Percentiles rank a stretch among this genome's conserved stretches.
phyloP scores from a whole-genome alignment of 108 stramenopile genomes.

The Nitzschia inconspicua region DNA sequence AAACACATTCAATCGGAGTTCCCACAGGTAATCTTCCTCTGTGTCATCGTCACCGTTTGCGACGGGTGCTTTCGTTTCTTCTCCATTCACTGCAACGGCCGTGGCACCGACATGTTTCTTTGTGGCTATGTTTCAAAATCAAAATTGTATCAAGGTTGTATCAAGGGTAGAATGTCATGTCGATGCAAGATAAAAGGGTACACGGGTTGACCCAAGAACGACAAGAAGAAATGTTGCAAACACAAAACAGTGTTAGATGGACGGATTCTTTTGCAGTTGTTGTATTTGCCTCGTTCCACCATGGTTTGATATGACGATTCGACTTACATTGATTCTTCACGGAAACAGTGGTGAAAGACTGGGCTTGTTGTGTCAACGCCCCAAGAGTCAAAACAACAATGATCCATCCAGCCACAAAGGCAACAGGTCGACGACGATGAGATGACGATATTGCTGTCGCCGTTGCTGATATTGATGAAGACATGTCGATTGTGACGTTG shows the following conservation, averaged over 20 bases:
- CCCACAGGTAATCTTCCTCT: slow-evolving; percentile 25
- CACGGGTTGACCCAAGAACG: not conserved
- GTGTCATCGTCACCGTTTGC: slow-evolving; percentile 22
- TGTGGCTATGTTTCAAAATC: not conserved
- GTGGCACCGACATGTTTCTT: slow-evolving; percentile 4
- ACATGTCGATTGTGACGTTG: no score
- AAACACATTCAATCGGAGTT: slow-evolving; percentile 75
- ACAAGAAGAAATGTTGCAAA: not conserved
- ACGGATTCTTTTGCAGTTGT: not conserved
- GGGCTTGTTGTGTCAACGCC: no score
- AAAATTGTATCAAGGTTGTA: not conserved
- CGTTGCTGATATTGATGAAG: no score
- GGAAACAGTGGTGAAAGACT: no score
- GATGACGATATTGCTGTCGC: no score
- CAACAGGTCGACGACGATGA: no score
- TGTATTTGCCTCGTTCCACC: no score
- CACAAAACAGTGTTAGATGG: not conserved
- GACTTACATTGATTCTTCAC: no score
- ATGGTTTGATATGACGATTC: no score
- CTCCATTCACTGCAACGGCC: slow-evolving; percentile 28
- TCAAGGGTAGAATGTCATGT: not conserved
- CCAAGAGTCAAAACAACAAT: no score
- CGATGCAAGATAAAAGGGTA: not conserved
- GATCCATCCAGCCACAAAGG: no score
- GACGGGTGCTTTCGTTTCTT: slow-evolving; percentile 15